Conservation (phyloP, 2,329 filamentous ascomycete genomes). For the Aurifilum marmelostoma region DNA sequence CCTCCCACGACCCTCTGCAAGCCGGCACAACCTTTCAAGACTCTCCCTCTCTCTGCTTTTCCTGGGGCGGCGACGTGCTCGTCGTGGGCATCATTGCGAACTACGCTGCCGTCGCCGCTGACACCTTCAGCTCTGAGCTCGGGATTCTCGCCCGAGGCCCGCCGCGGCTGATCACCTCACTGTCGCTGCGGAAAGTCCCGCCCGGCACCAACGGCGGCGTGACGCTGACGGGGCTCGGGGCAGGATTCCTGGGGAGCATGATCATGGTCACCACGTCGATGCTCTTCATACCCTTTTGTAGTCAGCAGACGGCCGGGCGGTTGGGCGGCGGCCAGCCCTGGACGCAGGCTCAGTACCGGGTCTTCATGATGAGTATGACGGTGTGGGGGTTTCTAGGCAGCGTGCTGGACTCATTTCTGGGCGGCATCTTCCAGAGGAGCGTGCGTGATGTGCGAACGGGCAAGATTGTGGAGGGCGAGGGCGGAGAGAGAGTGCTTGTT, state of each 20-base stretch:
- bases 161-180: constrained; percentile 86
- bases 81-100: constrained; percentile 73
- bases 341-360: constrained; percentile 49
- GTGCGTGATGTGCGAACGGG: constrained; percentile 83
- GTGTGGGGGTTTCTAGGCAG: constrained; percentile 79
- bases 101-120: constrained; percentile 88
- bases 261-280: constrained; percentile 69
- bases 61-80: constrained; percentile 65
- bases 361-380: constrained; percentile 62
- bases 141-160: constrained; percentile 79
- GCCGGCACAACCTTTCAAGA: not conserved
- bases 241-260: constrained; percentile 74
- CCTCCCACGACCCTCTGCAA: constrained; percentile 25
- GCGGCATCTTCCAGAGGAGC: constrained; percentile 81
- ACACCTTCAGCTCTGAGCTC: constrained; percentile 94
- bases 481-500: constrained; percentile 49
- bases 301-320: constrained; percentile 40
- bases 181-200: constrained; percentile 75
- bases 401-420: constrained; percentile 84
- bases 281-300: constrained; percentile 71
- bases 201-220: constrained; percentile 94
- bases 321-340: constrained; percentile 53
- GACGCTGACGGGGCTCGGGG: constrained; percentile 71
- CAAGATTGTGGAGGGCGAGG: constrained; percentile 84
- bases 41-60: constrained; percentile 56